Percentiles rank a stretch among this genome's conserved stretches.
These are phyloP conservation scores for Agrocybe praecox DNA, from an alignment of 768 basidiomycete genomes.

Conservation along the genomic window DNA sequence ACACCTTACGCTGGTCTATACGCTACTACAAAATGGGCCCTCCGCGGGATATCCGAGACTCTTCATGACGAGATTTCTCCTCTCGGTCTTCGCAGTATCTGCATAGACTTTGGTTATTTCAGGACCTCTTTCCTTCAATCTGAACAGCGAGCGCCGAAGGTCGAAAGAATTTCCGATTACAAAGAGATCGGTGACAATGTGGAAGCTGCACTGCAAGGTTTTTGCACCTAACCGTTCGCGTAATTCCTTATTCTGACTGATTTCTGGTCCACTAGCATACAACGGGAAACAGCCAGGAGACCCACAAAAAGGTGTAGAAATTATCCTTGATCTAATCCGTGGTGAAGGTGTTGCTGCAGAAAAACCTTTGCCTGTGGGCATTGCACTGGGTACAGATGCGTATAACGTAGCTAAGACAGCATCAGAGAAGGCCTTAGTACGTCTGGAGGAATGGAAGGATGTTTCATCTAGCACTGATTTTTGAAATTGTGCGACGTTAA, in stretches of 20 bases:
- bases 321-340: constrained; percentile 31
- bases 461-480: constrained; percentile 22
- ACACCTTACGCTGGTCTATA: constrained; percentile 37
- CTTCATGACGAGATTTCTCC: constrained; percentile 37
- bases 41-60: constrained; percentile 31
- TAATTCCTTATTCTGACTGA: background rate
- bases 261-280: constrained; percentile 20
- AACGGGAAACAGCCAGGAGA: constrained; percentile 37
- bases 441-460: constrained; percentile 34
- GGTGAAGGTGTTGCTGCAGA: constrained; percentile 30
- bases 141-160: constrained; percentile 24
- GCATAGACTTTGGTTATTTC: constrained; percentile 42
- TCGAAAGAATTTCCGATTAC: constrained; percentile 34
- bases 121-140: constrained; percentile 31
- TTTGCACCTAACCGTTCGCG: background rate
- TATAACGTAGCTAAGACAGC: constrained; percentile 21
- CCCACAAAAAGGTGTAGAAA: constrained; percentile 30
- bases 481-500: background rate
- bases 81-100: constrained; percentile 36
- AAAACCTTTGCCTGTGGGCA: constrained; percentile 23
- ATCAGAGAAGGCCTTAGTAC: constrained; percentile 9
- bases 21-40: constrained; percentile 38
- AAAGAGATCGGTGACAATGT: constrained; percentile 21
- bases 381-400: constrained; percentile 30
- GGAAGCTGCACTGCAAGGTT: constrained; percentile 28